Evolutionary conservation across 768 basidiomycete genomes (phyloP), one percentile per base, ranked within the genome.

Genomic region (Dentipellis sp.): DNA sequence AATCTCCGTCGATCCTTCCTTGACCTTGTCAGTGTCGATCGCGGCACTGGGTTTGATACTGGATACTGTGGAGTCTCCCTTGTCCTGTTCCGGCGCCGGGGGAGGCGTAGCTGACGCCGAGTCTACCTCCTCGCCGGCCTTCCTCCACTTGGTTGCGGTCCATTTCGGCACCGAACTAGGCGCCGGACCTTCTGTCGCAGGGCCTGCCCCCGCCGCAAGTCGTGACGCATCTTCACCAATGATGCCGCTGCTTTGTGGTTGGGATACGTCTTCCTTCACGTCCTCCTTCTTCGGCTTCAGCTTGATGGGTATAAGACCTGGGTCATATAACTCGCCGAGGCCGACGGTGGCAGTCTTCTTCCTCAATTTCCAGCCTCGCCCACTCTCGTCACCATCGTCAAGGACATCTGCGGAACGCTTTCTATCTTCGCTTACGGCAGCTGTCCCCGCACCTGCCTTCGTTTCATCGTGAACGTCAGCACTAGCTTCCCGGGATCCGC

Each of bases 281-380:
- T 74, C 72, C 62, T 80, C 78, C 66, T 77, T 78, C 71, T 79
- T 82, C 57, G 65, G 62, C 70, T 83, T 86, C 35, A 80, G 60
- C 65, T 83, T 83, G 62, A 89, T 78, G 34, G 80, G 71, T 50
- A 91, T 81, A 19, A 81, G 63, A 1, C 82, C 85, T 3, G 88
- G 88, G 67, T 95, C 92, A 61, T 89, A 94, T 29, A 89, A 79
- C 62, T 91, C 86, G 11, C 86, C 90, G 10, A 90, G 73, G 7
- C 86, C 88, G 0, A 74, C 68, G 1, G 68, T 70, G 46, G 79
- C 66, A 0, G 75, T 82, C 71, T 82, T 85, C 74, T 81, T 84
- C 59, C 82, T 75, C 58, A 91, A 64, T 68, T 86, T 88, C 74
- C 82, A 91, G 29, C 73, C 68, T 3, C 84, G 79, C 10, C 69